Base-by-base conservation (phyloP, 495 filamentous ascomycete species). In the Cercophora newfieldiana region DNA sequence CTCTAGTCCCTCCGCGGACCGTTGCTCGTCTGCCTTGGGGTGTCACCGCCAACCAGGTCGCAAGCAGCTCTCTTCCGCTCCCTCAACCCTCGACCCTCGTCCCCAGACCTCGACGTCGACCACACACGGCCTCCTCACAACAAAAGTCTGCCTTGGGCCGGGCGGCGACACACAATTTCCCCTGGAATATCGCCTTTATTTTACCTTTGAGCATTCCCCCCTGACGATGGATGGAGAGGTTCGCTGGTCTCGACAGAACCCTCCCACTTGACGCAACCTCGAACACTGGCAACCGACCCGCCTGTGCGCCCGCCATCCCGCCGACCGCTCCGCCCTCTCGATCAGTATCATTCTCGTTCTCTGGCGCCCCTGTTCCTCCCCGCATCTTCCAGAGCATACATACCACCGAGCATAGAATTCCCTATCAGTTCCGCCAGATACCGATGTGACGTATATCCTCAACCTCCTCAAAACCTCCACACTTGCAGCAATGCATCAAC, bases 401-500 rank as follows among this genome's bases (percentile, higher is more conserved):
- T 21, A 47, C 28, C 10, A 63, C 1, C 22, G 21, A 63, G 21
- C 16, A 25, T 37, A 7, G 22, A 21, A 7, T 49, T 47, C 48
- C 26, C 21, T 14, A 18, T 58, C 30, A 14, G 51, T 61, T 24
- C 63, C 51, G 28, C 50, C 53, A 16, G 63, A 59, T 54, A 66
- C 72, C 66, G 28, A 72, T 74, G 72, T 74, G 51, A 70, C 37
- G 59, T 59, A 26, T 25, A 22, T 59, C 61, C 30, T 49, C 37
- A 31, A 26, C 53, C 53, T 6, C 64, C 37, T 24, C 47, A 12
- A 31, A 28, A 56, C 67, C 57, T 61, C 49, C 63, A 55, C 59
- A 65, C 44, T 68, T 56, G 50, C 67, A 61, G 72, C 63, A 56
- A 96, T 96, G 92, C 91, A 95, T 86, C 92, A 94, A 79, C 88